Conservation (phyloP, 345 rosid genomes). For the Euphorbia tirucalli region DNA sequence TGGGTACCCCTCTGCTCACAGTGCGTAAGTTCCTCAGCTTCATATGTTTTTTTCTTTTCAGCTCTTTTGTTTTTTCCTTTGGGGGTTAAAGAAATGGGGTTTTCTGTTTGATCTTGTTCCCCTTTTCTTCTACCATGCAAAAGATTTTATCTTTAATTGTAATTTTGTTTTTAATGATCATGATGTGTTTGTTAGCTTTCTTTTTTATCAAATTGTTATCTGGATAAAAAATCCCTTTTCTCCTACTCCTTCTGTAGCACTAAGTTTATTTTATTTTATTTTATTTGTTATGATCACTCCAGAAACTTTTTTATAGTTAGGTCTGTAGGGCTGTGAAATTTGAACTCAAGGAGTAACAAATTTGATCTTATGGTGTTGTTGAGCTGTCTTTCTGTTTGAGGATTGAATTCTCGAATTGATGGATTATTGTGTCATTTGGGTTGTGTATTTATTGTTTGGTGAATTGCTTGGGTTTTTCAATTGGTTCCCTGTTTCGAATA, state of each 20-base stretch:
- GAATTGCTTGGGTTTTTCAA: background rate
- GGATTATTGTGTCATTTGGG: background rate
- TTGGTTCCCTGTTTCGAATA: background rate
- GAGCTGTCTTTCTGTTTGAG: background rate
- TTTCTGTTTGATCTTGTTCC: background rate
- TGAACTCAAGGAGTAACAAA: background rate
- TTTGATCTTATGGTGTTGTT: background rate
- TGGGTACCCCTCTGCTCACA: background rate
- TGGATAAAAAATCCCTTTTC: background rate
- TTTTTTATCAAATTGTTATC: background rate
- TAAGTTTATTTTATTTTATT: background rate
- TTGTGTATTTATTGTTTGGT: background rate
- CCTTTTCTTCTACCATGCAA: background rate
- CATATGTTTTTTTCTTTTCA: background rate
- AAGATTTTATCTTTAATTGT: background rate
- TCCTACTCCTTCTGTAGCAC: background rate
- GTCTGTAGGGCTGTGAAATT: background rate
- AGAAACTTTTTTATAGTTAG: background rate
- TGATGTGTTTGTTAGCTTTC: background rate
- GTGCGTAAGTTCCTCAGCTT: constrained; percentile 12
- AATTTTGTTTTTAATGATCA: background rate
- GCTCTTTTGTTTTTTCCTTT: background rate
- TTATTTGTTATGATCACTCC: no score
- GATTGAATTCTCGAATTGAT: background rate
- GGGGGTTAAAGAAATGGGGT: background rate